Base-by-base conservation (phyloP, 2,329 filamentous ascomycete species). In the Neopestalotiopsis sp. region DNA sequence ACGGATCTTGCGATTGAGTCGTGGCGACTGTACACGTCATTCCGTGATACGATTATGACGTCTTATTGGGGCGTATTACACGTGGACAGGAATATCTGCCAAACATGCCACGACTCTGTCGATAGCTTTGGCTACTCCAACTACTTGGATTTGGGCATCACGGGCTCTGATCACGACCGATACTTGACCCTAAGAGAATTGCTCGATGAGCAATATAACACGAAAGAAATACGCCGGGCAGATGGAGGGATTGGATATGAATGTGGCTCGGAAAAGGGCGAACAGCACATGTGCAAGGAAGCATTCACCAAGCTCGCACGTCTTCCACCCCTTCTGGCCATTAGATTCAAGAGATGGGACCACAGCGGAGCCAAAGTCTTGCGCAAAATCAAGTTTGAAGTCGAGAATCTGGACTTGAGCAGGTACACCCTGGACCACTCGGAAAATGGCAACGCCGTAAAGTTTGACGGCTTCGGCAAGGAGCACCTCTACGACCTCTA, bases 401-500 rank as follows among this genome's bases (percentile, higher is more conserved):
- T 97, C 3, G 87, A 92, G 69, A 87, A 90, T 45, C 84, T 97
- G 17, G 85, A 89, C 74, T 79, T 90, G 34, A 83, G 80, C 9
- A 80, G 77, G 5, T 85, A 81, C 73, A 77, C 69, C 67, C 67
- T 71, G 7, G 61, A 67, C 24, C 6, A 68, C 1, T 24, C 40
- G 28, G 59, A 45, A 4, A 42, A 34, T 30, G 6, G n/a, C 17
- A 58, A 45, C 9, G n/a, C 77, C 5, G 73, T 79, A 52, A 77
- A 79, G 69, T 82, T 84, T 68, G 79, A 74, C 10, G 81, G 82
- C 14, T 85, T 86, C 68, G 73, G 75, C 2, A 81, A 80, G 0
- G 91, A 92, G 0, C 94, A 92, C 76, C 82, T 84, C 4, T 99
- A 98, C 79, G 92, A 97, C 76, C 91, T 93, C 66, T 98, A 97